Conservation (phyloP, 2,329 filamentous ascomycete species). For the Arthrocladium fulminans region DNA sequence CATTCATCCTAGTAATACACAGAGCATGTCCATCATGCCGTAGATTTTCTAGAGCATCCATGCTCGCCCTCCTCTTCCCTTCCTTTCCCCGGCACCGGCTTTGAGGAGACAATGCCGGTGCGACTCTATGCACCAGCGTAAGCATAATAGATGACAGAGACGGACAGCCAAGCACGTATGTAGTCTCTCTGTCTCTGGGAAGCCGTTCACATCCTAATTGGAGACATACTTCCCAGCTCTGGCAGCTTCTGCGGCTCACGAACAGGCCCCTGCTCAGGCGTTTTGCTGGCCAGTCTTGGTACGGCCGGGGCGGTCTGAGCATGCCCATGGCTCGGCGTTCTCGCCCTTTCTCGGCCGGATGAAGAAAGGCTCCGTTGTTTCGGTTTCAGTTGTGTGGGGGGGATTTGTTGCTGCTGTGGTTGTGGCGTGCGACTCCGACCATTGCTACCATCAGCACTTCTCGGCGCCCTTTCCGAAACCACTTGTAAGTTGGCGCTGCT, state of each 20-base stretch:
- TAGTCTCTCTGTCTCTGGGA: neutral
- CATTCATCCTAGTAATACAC: neutral
- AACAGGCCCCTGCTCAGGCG: conserved; percentile 25
- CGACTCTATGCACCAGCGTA: too few relatives aligned
- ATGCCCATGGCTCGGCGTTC: conserved; percentile 15
- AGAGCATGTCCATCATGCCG: neutral
- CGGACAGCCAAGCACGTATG: too few relatives aligned
- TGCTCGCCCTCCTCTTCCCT: neutral
- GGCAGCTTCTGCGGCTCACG: conserved; percentile 37
- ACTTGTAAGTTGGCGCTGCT: conserved; percentile 45
- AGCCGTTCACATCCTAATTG: conserved; percentile 35
- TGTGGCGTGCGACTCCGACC: neutral
- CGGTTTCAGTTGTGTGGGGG: conserved; percentile 14
- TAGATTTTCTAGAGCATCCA: neutral
- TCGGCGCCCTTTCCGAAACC: neutral
- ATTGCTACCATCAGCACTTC: neutral
- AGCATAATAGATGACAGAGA: too few relatives aligned
- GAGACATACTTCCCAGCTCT: conserved; percentile 41
- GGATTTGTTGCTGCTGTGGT: conserved; percentile 9
- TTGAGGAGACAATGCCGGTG: neutral
- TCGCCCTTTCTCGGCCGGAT: conserved; percentile 10
- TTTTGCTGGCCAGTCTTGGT: conserved; percentile 16
- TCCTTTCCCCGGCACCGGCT: neutral
- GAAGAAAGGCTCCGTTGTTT: conserved; percentile 21
- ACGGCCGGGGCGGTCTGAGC: conserved; percentile 19